A percentile compares a stretch with the other conserved stretches of the same genome.
Evolutionary conservation across 768 basidiomycete species (phyloP).

Genomic region (Daedalea quercina): DNA sequence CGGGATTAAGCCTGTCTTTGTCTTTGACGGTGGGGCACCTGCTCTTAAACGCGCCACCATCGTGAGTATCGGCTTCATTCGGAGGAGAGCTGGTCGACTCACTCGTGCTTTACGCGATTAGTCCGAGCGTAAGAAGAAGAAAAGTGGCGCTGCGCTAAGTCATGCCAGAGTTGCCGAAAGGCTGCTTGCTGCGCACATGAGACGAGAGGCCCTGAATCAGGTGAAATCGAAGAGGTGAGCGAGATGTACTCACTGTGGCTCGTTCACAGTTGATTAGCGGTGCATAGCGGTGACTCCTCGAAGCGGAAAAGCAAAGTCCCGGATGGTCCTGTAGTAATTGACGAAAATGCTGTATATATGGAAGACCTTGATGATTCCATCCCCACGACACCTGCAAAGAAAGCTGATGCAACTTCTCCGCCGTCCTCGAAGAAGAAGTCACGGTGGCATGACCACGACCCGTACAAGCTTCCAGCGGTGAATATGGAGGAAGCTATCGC

Average conservation of each 20-base stretch:
- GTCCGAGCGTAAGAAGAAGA: slow-evolving; percentile 87
- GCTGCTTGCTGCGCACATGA: slow-evolving; percentile 88
- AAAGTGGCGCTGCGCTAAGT: slow-evolving; percentile 80
- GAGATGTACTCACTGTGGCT: not conserved
- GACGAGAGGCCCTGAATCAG: slow-evolving; percentile 78
- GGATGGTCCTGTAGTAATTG: slow-evolving; percentile 42
- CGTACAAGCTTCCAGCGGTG: slow-evolving; percentile 86
- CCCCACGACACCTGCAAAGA: slow-evolving; percentile 44
- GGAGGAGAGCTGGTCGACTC: not conserved
- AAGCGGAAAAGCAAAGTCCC: slow-evolving; percentile 43
- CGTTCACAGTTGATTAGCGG: slow-evolving; percentile 3
- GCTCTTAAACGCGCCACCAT: slow-evolving; percentile 84
- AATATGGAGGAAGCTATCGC: slow-evolving; percentile 59
- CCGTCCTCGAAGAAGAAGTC: slow-evolving; percentile 51
- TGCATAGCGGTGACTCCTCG: not conserved
- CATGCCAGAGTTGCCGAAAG: slow-evolving; percentile 87
- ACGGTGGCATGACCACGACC: slow-evolving; percentile 76
- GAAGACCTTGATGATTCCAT: slow-evolving; percentile 68
- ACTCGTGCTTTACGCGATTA: slow-evolving; percentile 23
- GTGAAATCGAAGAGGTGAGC: slow-evolving; percentile 38
- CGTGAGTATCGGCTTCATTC: slow-evolving; percentile 37
- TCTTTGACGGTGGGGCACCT: slow-evolving; percentile 97
- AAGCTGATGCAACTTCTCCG: slow-evolving; percentile 25
- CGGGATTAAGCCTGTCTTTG: slow-evolving; percentile 97
- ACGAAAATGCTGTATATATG: slow-evolving; percentile 77